These are phyloP conservation scores for Rutidosis leptorrhynchoides DNA, from an alignment of 129 eudicot species.

Conservation along the genomic window DNA sequence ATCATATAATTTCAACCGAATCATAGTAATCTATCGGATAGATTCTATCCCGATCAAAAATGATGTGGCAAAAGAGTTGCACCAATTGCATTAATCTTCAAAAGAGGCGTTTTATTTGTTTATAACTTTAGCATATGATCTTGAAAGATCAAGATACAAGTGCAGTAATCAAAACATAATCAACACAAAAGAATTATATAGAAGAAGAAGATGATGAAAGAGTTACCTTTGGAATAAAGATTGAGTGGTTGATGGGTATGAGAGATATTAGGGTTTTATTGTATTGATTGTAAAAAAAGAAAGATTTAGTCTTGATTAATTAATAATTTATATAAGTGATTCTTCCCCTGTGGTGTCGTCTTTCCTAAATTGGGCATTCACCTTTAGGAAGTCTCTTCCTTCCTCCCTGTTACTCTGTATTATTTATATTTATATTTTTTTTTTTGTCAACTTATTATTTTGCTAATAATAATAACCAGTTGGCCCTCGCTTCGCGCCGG, in stretches of 20 bases:
- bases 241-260: slow-evolving; percentile 3
- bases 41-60: slow-evolving; percentile 3
- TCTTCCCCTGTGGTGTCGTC: slow-evolving; percentile 23
- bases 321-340: background rate
- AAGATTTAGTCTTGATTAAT: slow-evolving; percentile 24
- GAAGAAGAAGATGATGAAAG: slow-evolving; percentile 8
- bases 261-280: slow-evolving; percentile 18
- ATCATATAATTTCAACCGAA: background rate
- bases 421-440: background rate
- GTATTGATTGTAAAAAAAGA: slow-evolving; percentile 6
- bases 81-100: background rate
- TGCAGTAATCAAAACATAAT: slow-evolving; percentile 19
- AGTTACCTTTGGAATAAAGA: slow-evolving; percentile 18
- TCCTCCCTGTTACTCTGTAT: background rate
- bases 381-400: slow-evolving; percentile 7
- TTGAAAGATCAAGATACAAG: slow-evolving; percentile 12
- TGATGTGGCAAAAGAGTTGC: background rate
- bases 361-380: slow-evolving; percentile 1
- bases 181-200: background rate
- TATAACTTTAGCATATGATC: background rate
- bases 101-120: background rate
- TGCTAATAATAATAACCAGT: too few species aligned
- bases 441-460: background rate
- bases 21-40: slow-evolving; percentile 9
- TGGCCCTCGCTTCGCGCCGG: too few species aligned